Conservation (phyloP, 2,329 filamentous ascomycete species). For the Fonsecaea pedrosoi region DNA sequence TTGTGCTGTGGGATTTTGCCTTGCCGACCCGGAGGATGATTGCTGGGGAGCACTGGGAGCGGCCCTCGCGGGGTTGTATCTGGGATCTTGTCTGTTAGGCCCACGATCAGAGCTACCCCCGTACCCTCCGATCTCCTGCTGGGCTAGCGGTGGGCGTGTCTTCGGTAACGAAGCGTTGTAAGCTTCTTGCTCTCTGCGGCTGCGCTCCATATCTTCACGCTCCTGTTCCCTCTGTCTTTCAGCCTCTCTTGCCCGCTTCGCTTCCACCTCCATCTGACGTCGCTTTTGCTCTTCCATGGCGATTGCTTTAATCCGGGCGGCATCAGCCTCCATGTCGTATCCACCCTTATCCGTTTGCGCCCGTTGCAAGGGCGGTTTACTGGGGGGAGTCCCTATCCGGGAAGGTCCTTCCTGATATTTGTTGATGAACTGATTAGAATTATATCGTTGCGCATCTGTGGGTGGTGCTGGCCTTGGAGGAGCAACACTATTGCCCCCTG, state of each 20-base stretch:
- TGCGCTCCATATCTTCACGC: constrained; percentile 62
- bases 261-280: constrained; percentile 55
- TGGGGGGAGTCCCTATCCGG: constrained; percentile 43
- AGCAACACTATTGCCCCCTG: constrained; percentile 64
- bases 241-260: constrained; percentile 46
- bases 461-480: constrained; percentile 72
- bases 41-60: constrained; percentile 77
- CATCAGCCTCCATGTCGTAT: constrained; percentile 52
- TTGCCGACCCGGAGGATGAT: constrained; percentile 55
- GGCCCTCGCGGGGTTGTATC: constrained; percentile 85
- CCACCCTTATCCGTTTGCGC: constrained; percentile 52
- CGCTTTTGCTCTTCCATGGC: constrained; percentile 60
- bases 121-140: constrained; percentile 85
- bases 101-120: constrained; percentile 55
- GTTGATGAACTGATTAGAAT: constrained; percentile 50
- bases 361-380: constrained; percentile 65
- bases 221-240: constrained; percentile 57
- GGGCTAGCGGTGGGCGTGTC: constrained; percentile 77
- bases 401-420: constrained; percentile 42
- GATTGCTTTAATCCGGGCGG: constrained; percentile 61
- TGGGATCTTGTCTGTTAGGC: constrained; percentile 50
- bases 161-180: constrained; percentile 91
- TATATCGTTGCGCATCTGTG: constrained; percentile 52
- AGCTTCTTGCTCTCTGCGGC: constrained; percentile 77
- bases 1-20: constrained; percentile 62